A percentile compares a stretch with the other conserved stretches of the same genome.
Conservation (phyloP, 2,329 filamentous ascomycete species). For the Chrysosporium queenslandicum region DNA sequence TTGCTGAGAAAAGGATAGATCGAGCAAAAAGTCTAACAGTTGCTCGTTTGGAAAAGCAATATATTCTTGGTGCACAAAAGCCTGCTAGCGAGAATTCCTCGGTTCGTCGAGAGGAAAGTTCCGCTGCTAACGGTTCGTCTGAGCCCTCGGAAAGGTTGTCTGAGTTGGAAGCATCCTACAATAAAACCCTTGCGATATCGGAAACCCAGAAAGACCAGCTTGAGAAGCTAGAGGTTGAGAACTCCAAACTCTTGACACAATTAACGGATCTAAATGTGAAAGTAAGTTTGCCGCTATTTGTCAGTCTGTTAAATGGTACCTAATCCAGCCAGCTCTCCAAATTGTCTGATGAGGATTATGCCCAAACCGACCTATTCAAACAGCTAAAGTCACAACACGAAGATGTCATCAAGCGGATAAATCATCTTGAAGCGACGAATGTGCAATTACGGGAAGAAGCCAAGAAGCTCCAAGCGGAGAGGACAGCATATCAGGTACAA, state of each 20-base stretch:
- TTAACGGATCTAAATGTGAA: constrained; percentile 61
- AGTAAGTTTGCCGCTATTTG: constrained; percentile 24
- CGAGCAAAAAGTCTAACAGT: constrained; percentile 80
- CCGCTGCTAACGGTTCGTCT: constrained; percentile 45
- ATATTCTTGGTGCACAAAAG: constrained; percentile 54
- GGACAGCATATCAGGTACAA: constrained; percentile 69
- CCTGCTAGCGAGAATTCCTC: constrained; percentile 38
- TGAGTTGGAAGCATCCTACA: constrained; percentile 64
- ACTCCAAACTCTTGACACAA: constrained; percentile 63
- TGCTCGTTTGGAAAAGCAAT: constrained; percentile 83
- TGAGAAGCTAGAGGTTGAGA: constrained; percentile 66
- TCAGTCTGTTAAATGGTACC: constrained; percentile 44
- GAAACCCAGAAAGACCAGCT: constrained; percentile 83
- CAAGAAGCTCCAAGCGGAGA: constrained; percentile 73
- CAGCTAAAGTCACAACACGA: constrained; percentile 81
- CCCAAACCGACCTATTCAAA: constrained; percentile 88
- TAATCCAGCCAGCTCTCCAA: constrained; percentile 52
- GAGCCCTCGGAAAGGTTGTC: constrained; percentile 42
- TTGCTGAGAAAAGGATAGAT: constrained; percentile 90
- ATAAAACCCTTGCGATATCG: constrained; percentile 64
- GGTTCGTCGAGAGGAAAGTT: constrained; percentile 42
- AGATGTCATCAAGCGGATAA: constrained; percentile 83
- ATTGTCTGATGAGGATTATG: constrained; percentile 84
- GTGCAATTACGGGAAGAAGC: constrained; percentile 74
- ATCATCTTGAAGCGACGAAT: constrained; percentile 82